Percentiles rank a stretch among this genome's conserved stretches.
Evolutionary conservation across 106 monocot species (phyloP).

Genomic region (Allium cepa): DNA sequence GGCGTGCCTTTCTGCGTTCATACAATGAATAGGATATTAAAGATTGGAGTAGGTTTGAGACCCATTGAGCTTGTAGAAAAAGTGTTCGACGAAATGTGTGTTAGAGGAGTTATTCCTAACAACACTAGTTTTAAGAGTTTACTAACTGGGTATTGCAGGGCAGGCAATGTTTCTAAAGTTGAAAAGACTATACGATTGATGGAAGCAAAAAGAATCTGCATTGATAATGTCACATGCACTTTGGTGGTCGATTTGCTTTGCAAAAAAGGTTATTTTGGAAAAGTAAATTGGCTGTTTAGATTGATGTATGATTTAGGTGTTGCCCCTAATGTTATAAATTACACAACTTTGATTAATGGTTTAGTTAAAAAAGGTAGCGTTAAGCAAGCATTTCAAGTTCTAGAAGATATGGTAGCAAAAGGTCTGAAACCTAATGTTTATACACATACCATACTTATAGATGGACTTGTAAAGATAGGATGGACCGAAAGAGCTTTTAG

Average conservation of each 20-base stretch:
- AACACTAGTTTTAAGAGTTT: conserved; percentile 46
- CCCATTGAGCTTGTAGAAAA: conserved; percentile 27
- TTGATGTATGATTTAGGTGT: conserved; percentile 52
- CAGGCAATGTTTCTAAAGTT: conserved; percentile 28
- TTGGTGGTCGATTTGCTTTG: conserved; percentile 55
- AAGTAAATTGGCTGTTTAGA: conserved; percentile 39
- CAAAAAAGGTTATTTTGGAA: conserved; percentile 36
- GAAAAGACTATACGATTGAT: conserved; percentile 48
- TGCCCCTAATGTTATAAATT: conserved; percentile 84
- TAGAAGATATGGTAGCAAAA: conserved; percentile 78
- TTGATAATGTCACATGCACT: conserved; percentile 79
- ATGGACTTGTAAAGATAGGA: conserved; percentile 91
- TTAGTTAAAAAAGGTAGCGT: conserved; percentile 80
- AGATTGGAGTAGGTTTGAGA: conserved; percentile 37
- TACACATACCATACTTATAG: conserved; percentile 74
- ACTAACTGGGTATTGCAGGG: conserved; percentile 44
- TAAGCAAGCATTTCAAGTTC: conserved; percentile 84
- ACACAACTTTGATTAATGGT: conserved; percentile 74
- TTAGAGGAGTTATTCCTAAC: conserved; percentile 34
- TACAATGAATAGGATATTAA: conserved; percentile 57
- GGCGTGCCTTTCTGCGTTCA: conserved; percentile 60
- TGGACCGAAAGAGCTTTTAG: conserved; percentile 95
- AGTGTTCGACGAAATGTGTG: conserved; percentile 72
- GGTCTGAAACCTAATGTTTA: conserved; percentile 90
- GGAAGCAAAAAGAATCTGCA: conserved; percentile 29